Evolutionary conservation across 2,329 filamentous ascomycete species (phyloP).

Genomic region (Botrytis elliptica): DNA sequence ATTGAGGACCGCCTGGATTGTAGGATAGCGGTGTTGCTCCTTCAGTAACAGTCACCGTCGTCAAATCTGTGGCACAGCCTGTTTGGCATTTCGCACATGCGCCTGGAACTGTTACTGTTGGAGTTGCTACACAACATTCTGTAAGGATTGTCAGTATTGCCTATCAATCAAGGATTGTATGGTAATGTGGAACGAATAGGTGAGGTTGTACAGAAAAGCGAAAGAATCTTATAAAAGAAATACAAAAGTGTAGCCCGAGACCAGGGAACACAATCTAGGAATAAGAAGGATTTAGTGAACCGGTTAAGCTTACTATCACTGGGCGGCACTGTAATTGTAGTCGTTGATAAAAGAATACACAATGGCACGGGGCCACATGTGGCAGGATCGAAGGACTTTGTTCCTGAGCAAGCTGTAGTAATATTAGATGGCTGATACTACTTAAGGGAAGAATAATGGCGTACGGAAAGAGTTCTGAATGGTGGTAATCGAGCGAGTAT

Average conservation of each 20-base stretch:
- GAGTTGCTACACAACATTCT: conserved; percentile 32
- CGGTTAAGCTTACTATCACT: conserved; percentile 7
- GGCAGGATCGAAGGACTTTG: neutral
- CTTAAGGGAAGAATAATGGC: neutral
- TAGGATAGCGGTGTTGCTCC: neutral
- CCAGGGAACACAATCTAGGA: neutral
- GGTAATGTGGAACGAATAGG: neutral
- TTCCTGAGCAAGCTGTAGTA: conserved; percentile 18
- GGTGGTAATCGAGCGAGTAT: conserved; percentile 33
- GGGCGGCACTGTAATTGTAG: conserved; percentile 43
- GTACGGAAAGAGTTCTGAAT: conserved; percentile 19
- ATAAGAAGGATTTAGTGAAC: conserved; percentile 33
- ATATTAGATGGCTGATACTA: neutral
- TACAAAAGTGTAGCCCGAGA: neutral
- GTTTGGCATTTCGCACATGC: conserved; percentile 35
- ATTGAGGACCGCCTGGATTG: conserved; percentile 10
- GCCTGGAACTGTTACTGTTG: conserved; percentile 33
- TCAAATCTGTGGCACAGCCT: conserved; percentile 30
- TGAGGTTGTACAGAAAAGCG: neutral
- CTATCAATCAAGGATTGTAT: neutral
- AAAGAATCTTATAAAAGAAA: neutral
- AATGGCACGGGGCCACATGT: conserved; percentile 11
- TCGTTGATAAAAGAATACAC: conserved; percentile 29
- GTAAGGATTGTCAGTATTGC: neutral
- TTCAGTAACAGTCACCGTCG: conserved; percentile 14